phyloP scores from a whole-genome alignment of 306 rosid species.

The Cucurbita moschata region DNA sequence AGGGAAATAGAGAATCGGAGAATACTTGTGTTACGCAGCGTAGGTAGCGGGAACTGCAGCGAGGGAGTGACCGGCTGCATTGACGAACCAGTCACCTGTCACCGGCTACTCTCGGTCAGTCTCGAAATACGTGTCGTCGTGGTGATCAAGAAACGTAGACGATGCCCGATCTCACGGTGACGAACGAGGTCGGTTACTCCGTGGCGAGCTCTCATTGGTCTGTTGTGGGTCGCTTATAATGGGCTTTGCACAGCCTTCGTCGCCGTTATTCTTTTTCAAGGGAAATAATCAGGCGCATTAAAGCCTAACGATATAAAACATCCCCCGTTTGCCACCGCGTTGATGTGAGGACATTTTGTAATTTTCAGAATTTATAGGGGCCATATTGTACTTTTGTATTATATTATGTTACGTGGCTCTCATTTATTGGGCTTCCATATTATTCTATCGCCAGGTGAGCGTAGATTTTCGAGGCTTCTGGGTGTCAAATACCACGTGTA shows the following conservation, averaged over 20 bases:
- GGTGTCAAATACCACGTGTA: constrained; percentile 25
- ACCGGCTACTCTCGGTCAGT: constrained; percentile 23
- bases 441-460: background rate
- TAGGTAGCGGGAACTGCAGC: constrained; percentile 30
- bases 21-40: constrained; percentile 8
- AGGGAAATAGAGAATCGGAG: background rate
- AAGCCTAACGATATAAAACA: background rate
- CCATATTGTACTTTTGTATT: background rate
- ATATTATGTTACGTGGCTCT: background rate
- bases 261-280: background rate
- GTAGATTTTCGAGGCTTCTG: background rate
- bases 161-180: constrained; percentile 24
- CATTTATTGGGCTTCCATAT: background rate
- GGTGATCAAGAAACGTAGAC: background rate
- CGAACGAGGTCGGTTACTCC: background rate
- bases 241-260: background rate
- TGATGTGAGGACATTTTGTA: background rate
- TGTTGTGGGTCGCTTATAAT: constrained; percentile 3
- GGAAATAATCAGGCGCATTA: background rate
- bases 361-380: background rate
- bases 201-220: constrained; percentile 17
- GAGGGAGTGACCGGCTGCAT: constrained; percentile 27
- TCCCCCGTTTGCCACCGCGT: background rate
- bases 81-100: constrained; percentile 1
- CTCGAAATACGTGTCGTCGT: constrained; percentile 14